phyloP scores from a whole-genome alignment of 768 basidiomycete species.

The Suillus lakei region DNA sequence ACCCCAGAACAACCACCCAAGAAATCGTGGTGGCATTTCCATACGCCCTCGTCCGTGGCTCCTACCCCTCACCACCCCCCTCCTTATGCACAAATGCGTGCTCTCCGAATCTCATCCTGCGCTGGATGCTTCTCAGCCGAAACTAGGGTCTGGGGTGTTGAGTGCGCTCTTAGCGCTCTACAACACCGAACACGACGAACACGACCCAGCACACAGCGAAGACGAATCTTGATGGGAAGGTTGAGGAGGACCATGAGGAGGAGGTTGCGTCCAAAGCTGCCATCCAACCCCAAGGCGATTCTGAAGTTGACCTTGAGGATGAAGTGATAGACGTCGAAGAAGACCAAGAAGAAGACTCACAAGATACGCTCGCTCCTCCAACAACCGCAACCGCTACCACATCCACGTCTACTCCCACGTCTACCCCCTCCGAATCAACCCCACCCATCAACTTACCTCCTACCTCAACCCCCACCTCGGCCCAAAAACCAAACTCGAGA shows the following conservation, averaged over 20 bases:
- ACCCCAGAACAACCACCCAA: not conserved
- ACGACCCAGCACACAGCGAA: slow-evolving; percentile 22
- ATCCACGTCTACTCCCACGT: not conserved
- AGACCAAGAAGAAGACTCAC: not conserved
- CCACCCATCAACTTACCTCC: not conserved
- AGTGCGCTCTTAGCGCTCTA: slow-evolving; percentile 71
- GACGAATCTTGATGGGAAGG: slow-evolving; percentile 8
- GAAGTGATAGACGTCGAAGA: not conserved
- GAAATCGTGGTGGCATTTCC: slow-evolving; percentile 5
- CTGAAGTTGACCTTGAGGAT: not conserved
- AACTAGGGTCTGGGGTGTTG: slow-evolving; percentile 57
- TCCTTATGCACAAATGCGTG: not conserved
- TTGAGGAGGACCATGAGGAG: slow-evolving; percentile 14
- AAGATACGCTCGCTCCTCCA: slow-evolving; percentile 18
- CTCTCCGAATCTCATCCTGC: slow-evolving; percentile 11
- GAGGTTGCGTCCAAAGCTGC: not conserved
- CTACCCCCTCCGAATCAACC: not conserved
- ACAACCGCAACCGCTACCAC: slow-evolving; percentile 9
- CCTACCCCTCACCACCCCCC: slow-evolving; percentile 7
- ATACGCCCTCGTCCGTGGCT: not conserved
- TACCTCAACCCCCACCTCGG: not conserved
- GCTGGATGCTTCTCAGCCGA: slow-evolving; percentile 18
- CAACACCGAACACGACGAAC: slow-evolving; percentile 33
- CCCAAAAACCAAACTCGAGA: slow-evolving; percentile 17
- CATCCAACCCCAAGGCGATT: not conserved